These are phyloP conservation scores for Teratosphaeria epicoccoides DNA, from an alignment of 2,329 filamentous ascomycete species.

Conservation along the genomic window DNA sequence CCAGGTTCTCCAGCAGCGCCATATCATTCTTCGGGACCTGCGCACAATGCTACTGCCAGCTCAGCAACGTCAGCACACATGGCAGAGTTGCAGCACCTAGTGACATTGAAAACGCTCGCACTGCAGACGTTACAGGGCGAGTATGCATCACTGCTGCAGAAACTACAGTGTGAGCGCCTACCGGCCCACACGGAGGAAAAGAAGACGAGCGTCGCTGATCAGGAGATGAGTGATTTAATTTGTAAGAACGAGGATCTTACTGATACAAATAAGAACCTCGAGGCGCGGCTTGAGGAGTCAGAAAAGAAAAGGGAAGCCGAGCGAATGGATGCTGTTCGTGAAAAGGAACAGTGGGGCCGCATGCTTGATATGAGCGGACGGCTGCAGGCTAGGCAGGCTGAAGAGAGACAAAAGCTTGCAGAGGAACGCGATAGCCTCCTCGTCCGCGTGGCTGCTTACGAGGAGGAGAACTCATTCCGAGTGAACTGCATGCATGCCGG, in stretches of 20 bases:
- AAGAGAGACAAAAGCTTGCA: conserved; percentile 34
- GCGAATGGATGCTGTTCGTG: conserved; percentile 31
- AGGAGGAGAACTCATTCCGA: conserved; percentile 2
- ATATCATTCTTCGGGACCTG: conserved; percentile 13
- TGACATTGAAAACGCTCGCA: conserved; percentile 43
- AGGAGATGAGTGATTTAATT: conserved; percentile 42
- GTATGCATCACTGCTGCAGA: conserved; percentile 43
- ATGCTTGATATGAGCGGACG: conserved; percentile 41
- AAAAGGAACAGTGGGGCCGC: conserved; percentile 40
- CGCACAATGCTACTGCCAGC: conserved; percentile 16
- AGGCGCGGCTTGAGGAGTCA: conserved; percentile 40
- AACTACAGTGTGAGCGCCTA: conserved; percentile 40
- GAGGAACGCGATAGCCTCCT: conserved; percentile 28
- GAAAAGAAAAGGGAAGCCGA: conserved; percentile 39
- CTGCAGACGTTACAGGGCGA: conserved; percentile 45
- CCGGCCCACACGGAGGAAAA: conserved; percentile 40
- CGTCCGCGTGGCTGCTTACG: conserved; percentile 6
- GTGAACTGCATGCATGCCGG: neutral
- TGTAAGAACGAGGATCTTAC: conserved; percentile 41
- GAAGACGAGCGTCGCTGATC: conserved; percentile 41
- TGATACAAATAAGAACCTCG: conserved; percentile 37
- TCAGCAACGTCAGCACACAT: conserved; percentile 29
- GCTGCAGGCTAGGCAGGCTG: conserved; percentile 34
- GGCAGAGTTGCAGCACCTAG: conserved; percentile 43
- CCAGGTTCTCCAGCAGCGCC: conserved; percentile 16